Conservation (phyloP, 2,329 filamentous ascomycete species). For the Colletotrichum neosansevieriae region DNA sequence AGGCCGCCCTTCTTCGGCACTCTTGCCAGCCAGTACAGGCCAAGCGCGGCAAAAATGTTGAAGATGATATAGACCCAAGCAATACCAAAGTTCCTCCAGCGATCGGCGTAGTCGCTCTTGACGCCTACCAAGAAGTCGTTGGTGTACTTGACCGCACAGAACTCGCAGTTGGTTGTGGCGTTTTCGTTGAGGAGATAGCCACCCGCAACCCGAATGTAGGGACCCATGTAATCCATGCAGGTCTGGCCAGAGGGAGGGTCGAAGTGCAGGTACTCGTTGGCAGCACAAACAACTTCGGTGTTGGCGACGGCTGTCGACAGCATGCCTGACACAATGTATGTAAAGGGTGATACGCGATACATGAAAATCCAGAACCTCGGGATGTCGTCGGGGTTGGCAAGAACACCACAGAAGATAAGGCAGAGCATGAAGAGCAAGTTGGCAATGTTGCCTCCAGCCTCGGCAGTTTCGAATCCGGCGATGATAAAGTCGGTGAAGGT, state of each 20-base stretch:
- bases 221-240: conserved; percentile 69
- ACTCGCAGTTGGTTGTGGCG: conserved; percentile 66
- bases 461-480: conserved; percentile 79
- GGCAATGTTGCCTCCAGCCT: conserved; percentile 81
- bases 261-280: conserved; percentile 78
- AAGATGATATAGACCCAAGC: conserved; percentile 70
- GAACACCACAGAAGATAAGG: conserved; percentile 81
- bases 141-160: conserved; percentile 64
- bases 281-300: conserved; percentile 72
- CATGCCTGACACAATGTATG: conserved; percentile 82
- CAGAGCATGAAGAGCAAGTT: conserved; percentile 80
- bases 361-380: conserved; percentile 87
- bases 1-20: conserved; percentile 56
- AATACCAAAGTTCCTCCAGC: conserved; percentile 78
- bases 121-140: conserved; percentile 64
- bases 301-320: conserved; percentile 78
- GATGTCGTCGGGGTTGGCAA: conserved; percentile 71
- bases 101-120: conserved; percentile 65
- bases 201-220: conserved; percentile 61
- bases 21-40: conserved; percentile 67
- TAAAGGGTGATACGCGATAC: conserved; percentile 86
- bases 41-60: conserved; percentile 67
- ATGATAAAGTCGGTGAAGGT: conserved; percentile 86
- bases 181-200: conserved; percentile 66
- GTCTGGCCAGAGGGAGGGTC: conserved; percentile 68